Base-by-base conservation (phyloP, 345 rosid species). In the Lepidium africanum region DNA sequence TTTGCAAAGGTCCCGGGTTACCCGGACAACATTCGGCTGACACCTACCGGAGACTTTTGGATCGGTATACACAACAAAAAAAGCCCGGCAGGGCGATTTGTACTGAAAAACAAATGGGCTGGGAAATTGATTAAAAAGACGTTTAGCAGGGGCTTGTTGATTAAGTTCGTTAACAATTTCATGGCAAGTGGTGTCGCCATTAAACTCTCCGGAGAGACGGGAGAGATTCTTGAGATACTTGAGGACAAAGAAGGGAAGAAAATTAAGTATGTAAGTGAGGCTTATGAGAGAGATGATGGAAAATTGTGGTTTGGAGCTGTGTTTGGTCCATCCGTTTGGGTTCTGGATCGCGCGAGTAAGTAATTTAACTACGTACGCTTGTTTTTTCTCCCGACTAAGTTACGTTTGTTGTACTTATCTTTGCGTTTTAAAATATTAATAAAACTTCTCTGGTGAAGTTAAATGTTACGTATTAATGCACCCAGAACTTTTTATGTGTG, bases 221-320 rank as follows among this genome's bases (percentile, higher is more conserved):
- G 90, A 10, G 73, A 83, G 65, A 57, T 83, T n/a, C 12, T 88
- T 65, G 68, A 79, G 42, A 59, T 70, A n/a, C 74, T 70, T 13
- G 74, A 70, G 53, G 74, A 70, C n/a, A 62, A 5, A 40, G 36
- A 83, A 11, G 85, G 84, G 54, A 71, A 59, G 82, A 85, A 38
- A 3, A 55, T 88, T 78, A 75, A 69, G 58, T 75, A 76, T 40
- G 77, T 86, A 0, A 86, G 96, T 54, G 92, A 88, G 72, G 81
- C 80, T 61, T 82, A 79, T 75, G 92, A 86, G 68, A 74, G 82
- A 54, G 80, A 80, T 16, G 80, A 81, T 53, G 85, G 87, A 3
- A 70, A 67, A 59, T 6, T 72, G 36, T 88, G 91, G 91, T 56
- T 88, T 3, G 86, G 82, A 3, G 82, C 92, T 5, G 78, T 81